Base-by-base conservation (phyloP, 371 early-diverging fungal genomes). In the Mortierella sp. region DNA sequence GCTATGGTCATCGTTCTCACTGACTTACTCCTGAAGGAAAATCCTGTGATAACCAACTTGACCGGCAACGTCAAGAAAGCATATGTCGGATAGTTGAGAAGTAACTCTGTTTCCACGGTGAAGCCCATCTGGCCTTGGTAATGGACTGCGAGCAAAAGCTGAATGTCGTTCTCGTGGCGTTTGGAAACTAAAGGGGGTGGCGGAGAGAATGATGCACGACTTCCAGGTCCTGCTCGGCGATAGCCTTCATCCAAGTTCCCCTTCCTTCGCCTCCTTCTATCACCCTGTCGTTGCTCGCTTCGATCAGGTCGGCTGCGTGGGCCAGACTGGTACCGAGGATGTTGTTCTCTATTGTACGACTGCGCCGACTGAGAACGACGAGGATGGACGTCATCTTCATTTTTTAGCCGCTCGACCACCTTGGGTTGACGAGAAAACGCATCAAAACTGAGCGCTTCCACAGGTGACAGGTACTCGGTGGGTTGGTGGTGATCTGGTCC, bases 61-160 rank as follows among this genome's bases (percentile, higher is more conserved):
- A 99, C 94, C 0, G 99, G 99, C 28, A 99, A 88, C 7, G 96
- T 94, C 93, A 97, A 94, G 84, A 99, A 98, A 76, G 94, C 94
- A 79, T 96, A 92, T 13, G 97, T 96, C 5, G 98, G 98, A 79
- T 98, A 97, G 87, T 98, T 97, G 86, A 99, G 94, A 57, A 96
- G 93, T 74, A 99, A 86, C 84, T 96, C 97, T 0, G 97, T 97
- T 65, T 93, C 81, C 14, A 99, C 87, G n/a, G 96, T 93, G 89
- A 97, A 90, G 21, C 93, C 90, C 94, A 97, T 94, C 84, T 97
- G 94, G 3, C 98, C 98, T 70, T 94, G 93, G 84, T 97, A 98
- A 6, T 92, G 90, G 1, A 97, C 91, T 26, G 89, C 74, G 60
- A 97, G 88, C 50, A 94, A 91, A 10, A 97, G 77, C 84, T 98